Percentiles rank a stretch among this genome's conserved stretches.
phyloP scores from a whole-genome alignment of 129 eudicot species.

The Gnaphalium uliginosum region DNA sequence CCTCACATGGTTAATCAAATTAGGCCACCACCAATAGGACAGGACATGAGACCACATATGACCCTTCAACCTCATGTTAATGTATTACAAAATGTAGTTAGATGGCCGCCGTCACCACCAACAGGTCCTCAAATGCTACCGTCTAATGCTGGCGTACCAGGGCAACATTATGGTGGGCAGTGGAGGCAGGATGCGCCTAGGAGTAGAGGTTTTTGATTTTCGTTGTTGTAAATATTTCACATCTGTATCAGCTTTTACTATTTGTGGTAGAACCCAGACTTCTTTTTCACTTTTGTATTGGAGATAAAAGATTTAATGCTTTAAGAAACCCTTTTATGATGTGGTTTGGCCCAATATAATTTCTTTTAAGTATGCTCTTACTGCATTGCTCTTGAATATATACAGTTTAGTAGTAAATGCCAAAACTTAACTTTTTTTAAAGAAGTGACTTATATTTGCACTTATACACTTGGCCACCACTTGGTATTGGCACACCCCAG shows the following conservation, averaged over 20 bases:
- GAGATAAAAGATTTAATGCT: not conserved
- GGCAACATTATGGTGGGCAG: conserved; percentile 34
- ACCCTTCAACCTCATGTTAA: conserved; percentile 23
- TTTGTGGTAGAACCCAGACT: not conserved
- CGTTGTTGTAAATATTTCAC: conserved; percentile 28
- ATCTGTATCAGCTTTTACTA: not conserved
- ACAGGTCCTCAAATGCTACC: conserved; percentile 16
- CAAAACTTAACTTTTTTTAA: no score
- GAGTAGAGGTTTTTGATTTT: conserved; percentile 46
- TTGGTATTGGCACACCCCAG: no score
- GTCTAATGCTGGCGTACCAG: conserved; percentile 16
- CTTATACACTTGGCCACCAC: not conserved
- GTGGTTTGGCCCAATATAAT: not conserved
- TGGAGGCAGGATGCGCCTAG: conserved; percentile 41
- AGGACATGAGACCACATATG: conserved; percentile 1
- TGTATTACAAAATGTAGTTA: conserved; percentile 26
- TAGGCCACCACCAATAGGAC: conserved; percentile 7
- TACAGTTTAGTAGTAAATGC: no score
- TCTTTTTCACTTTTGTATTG: not conserved
- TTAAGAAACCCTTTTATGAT: not conserved
- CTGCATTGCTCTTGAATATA: not conserved
- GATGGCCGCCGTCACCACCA: conserved; percentile 31
- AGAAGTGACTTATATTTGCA: no score
- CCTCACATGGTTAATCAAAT: conserved; percentile 25
- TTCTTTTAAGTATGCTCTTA: not conserved